Percentiles rank a stretch among this genome's conserved stretches.
Conservation (phyloP, 768 basidiomycete species). For the Porphyrellus cyaneotinctus region DNA sequence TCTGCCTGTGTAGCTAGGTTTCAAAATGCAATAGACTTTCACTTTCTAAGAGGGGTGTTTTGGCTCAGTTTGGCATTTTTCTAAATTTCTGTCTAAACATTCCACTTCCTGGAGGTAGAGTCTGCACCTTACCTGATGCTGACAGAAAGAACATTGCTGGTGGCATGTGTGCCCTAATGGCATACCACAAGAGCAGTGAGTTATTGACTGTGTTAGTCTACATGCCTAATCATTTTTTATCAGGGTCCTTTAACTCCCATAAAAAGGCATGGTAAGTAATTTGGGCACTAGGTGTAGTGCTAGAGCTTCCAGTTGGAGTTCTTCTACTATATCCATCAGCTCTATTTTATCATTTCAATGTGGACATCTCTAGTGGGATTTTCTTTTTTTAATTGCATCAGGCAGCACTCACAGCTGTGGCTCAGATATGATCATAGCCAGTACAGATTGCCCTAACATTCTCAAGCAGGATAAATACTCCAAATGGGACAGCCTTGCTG, state of each 20-base stretch:
- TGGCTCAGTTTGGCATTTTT: not conserved
- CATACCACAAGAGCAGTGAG: not conserved
- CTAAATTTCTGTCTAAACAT: not conserved
- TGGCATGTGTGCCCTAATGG: not conserved
- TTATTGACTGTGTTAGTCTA: not conserved
- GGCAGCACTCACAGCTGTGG: too few species aligned
- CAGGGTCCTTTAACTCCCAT: not conserved
- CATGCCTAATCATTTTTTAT: too few species aligned
- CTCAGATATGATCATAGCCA: not conserved
- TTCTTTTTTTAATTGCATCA: too few species aligned
- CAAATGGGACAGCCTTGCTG: not conserved
- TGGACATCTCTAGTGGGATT: too few species aligned
- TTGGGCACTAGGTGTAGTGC: not conserved
- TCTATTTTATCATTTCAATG: not conserved
- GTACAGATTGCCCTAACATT: too few species aligned
- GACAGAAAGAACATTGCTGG: not conserved
- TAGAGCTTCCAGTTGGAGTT: not conserved
- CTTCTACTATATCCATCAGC: not conserved
- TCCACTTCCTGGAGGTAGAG: not conserved
- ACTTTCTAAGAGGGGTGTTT: not conserved
- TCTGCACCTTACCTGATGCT: not conserved
- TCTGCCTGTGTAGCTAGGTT: not conserved
- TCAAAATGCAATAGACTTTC: not conserved
- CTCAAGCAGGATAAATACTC: not conserved
- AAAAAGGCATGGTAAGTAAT: not conserved